Percentiles rank a stretch among this genome's conserved stretches.
Evolutionary conservation across 441 rosid species (phyloP).

Genomic region (Gossypium lobatum): DNA sequence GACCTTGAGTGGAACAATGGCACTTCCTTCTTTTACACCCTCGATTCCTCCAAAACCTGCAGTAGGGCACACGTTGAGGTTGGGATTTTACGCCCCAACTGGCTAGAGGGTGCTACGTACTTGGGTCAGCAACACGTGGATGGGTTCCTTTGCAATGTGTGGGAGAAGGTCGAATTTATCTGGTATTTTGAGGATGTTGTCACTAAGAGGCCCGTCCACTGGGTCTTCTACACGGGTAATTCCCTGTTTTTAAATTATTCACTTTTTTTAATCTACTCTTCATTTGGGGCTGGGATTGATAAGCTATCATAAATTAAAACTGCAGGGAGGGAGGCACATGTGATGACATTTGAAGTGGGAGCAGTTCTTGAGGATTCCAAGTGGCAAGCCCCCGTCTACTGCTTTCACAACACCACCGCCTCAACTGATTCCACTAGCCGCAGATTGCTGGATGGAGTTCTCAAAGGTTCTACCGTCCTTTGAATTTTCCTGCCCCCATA

Average conservation of each 20-base stretch:
- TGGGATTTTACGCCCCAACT: conserved; percentile 63
- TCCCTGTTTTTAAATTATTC: background rate
- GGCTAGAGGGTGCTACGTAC: conserved; percentile 73
- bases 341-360: conserved; percentile 78
- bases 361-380: conserved; percentile 58
- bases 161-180: conserved; percentile 80
- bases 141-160: conserved; percentile 71
- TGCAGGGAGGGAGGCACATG: conserved; percentile 74
- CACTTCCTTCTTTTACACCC: conserved; percentile 58
- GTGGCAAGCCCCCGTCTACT: conserved; percentile 80
- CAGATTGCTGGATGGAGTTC: background rate
- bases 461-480: conserved; percentile 4
- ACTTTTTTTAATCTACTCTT: background rate
- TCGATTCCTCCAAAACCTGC: conserved; percentile 42
- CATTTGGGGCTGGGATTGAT: background rate
- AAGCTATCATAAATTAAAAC: background rate
- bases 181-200: conserved; percentile 67
- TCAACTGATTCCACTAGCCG: background rate
- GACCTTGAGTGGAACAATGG: conserved; percentile 92
- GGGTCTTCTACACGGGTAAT: conserved; percentile 75
- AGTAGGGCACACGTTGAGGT: conserved; percentile 46
- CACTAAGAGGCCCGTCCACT: conserved; percentile 69
- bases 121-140: conserved; percentile 53
- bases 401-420: conserved; percentile 34
- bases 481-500: background rate